Base-by-base conservation (phyloP, 2,329 filamentous ascomycete species). In the Alternaria alternata region DNA sequence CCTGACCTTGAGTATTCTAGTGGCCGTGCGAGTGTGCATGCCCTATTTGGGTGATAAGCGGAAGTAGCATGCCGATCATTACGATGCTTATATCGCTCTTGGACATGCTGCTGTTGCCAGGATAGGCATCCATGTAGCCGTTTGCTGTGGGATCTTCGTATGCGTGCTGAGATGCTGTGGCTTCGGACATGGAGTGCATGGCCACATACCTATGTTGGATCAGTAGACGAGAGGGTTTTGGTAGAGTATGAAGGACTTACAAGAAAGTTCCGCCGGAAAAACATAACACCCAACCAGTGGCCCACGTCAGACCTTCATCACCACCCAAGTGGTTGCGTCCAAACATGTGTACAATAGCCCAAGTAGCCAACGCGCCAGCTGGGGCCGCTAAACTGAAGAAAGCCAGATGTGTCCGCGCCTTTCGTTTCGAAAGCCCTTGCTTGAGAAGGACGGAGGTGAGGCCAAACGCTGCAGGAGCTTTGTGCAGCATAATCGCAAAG, bases 151-250 rank as follows among this genome's bases (percentile, higher is more conserved):
- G 71, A 41, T 78, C 73, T 32, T 73, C 71, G 51, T 77, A 67
- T 7, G 74, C 69, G 20, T 66, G 67, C 16, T 57, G 53, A 4
- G 59, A 57, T 8, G 71, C 64, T 12, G 83, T 81, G 22, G 89
- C 87, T 72, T 97, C 94, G 75, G 96, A 92, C 93, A 98, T 97
- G 1, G 94, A 93, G 75, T 99, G 95, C 94, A 98, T 97, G 1
- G 95, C 95, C 43, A 99, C 95, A 74, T 98, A 97, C 70, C 93
- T 96, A 64, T 11, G 7, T 75, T 18, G 70, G 58, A 32, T 47
- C 18, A 36, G 42, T 38, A 36, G 5, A 49, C 16, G 9, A 12
- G 3, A 3, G 7, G 5, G 11, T 14, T 22, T 11, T 16, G 34
- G 20, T 51, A 3, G 36, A 22, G 2, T 7, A 7, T 24, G 20